Conservation (phyloP, 257 asterid genomes). For the Scutellaria galericulata region DNA sequence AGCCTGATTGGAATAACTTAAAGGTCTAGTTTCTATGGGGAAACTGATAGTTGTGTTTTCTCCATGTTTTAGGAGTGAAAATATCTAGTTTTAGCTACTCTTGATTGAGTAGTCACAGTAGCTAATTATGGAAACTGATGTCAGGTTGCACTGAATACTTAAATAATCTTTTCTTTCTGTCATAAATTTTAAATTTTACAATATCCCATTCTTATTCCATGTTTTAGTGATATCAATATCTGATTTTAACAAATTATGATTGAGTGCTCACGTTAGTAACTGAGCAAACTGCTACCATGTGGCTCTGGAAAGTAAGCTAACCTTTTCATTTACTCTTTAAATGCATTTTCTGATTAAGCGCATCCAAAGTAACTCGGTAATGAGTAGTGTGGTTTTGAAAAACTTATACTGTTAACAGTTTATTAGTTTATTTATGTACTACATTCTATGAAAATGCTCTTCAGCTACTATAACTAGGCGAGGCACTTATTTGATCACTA, state of each 20-base stretch:
- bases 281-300: constrained; percentile 10
- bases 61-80: background rate
- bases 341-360: background rate
- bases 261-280: background rate
- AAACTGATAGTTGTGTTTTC: background rate
- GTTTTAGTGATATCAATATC: constrained; percentile 7
- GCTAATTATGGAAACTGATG: constrained; percentile 22
- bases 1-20: background rate
- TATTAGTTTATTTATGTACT: background rate
- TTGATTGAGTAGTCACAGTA: constrained; percentile 10
- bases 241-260: background rate
- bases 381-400: constrained; percentile 4
- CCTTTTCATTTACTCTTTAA: background rate
- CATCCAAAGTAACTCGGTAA: background rate
- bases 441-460: background rate
- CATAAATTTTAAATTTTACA: background rate
- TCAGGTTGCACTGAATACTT: background rate
- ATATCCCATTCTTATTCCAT: background rate
- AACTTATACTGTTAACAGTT: constrained; percentile 3
- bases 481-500: background rate
- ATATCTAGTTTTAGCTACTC: background rate
- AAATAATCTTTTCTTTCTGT: background rate
- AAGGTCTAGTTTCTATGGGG: background rate
- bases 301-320: background rate
- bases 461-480: background rate